Evolutionary conservation across 352 stramenopile species (phyloP).

Genomic region (Salisapilia sapeloensis): DNA sequence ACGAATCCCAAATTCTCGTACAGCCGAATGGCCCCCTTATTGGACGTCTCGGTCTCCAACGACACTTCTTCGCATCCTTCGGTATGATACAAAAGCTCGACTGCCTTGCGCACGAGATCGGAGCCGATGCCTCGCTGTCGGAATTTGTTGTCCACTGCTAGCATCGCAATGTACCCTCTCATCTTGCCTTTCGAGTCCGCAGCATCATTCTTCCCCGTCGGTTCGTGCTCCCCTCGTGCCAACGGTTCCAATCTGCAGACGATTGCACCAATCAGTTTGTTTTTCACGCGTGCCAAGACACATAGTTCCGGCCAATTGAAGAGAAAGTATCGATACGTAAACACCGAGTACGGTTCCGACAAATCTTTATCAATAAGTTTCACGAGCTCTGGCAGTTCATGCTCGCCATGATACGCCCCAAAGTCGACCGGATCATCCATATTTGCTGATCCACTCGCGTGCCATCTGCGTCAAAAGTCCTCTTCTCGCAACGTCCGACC

Average conservation of each 20-base stretch:
- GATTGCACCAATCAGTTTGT: conserved; percentile 83
- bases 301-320: conserved; percentile 90
- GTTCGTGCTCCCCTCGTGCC: conserved; percentile 31
- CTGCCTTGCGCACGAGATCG: conserved; percentile 69
- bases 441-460: conserved; percentile 3
- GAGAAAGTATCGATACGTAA: conserved; percentile 95
- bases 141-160: conserved; percentile 84
- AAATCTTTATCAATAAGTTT: conserved; percentile 90
- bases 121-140: conserved; percentile 85
- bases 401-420: conserved; percentile 69
- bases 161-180: conserved; percentile 89
- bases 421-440: conserved; percentile 22
- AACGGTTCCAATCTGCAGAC: conserved; percentile 83
- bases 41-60: conserved; percentile 90
- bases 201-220: conserved; percentile 1
- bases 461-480: not conserved
- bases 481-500: not conserved
- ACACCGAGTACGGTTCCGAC: conserved; percentile 91
- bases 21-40: conserved; percentile 80
- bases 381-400: conserved; percentile 83
- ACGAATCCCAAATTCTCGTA: conserved; percentile 92
- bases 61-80: conserved; percentile 78
- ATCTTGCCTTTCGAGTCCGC: not conserved
- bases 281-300: conserved; percentile 67
- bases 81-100: conserved; percentile 77